Base-by-base conservation (phyloP, 306 rosid genomes). In the Acmispon strigosus region DNA sequence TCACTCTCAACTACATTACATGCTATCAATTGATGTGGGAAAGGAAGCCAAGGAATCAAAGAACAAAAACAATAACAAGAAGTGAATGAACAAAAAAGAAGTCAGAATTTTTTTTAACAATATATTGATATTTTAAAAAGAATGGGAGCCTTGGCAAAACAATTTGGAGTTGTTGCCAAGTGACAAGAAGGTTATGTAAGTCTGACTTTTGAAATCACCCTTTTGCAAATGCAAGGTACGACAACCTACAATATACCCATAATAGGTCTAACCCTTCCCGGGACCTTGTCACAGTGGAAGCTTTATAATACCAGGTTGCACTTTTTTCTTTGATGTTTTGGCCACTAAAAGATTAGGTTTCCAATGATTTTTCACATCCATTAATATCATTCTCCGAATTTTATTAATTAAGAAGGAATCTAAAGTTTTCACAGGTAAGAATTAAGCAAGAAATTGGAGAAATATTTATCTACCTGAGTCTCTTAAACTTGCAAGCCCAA, bases 401-500 rank as follows among this genome's bases (percentile, higher is more conserved):
- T 27, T 48, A 77, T 43, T 39, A 59, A 45, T 75, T 16, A 45
- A 65, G 50, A 63, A 45, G 74, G 42, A 45, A 39, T 50, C 62
- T 7, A 41, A 2, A 27, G 4, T 27, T 2, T 27, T 27, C 32
- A 27, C 9, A 61, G 11, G 60, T 34, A 59, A 10, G 24, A 22
- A 36, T 52, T 34, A 58, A 49, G 50, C 11, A 18, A 24, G 72
- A 39, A 27, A 47, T 47, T 52, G 9, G 27, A 44, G 73, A 32
- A 71, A 81, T 60, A 51, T 48, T 42, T 48, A 71, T 74, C 43
- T 80, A 94, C 98, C 97, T 80, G 99, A 82, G 55, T 89, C 87
- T 84, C 78, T 83, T 66, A 89, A 51, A 44, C 24, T 83, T 67
- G 87, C 92, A 72, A 89, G 85, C 74, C 99, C 96, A 50, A 87